Conservation (phyloP, 2,329 filamentous ascomycete genomes). For the Pseudocercospora musae region DNA sequence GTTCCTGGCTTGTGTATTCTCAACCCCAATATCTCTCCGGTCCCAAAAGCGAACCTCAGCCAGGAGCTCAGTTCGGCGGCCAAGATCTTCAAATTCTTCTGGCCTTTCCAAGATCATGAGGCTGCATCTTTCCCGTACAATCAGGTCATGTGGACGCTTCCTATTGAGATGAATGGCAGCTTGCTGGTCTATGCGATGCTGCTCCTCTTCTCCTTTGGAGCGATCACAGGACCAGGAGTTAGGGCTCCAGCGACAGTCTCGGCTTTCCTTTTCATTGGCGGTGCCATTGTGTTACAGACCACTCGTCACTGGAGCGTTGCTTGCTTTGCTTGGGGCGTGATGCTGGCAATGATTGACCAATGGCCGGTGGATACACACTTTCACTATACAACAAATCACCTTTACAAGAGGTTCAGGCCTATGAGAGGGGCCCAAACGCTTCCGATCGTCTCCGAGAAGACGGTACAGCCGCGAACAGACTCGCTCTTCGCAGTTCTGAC, state of each 20-base stretch:
- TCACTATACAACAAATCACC: not conserved
- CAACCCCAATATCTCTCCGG: not conserved
- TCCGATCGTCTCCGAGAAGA: not conserved
- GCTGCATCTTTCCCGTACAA: slow-evolving; percentile 14
- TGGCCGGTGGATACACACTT: not conserved
- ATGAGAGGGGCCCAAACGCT: not conserved
- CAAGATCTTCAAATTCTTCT: not conserved
- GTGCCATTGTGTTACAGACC: slow-evolving; percentile 1
- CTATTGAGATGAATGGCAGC: slow-evolving; percentile 1
- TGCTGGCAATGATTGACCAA: slow-evolving; percentile 2
- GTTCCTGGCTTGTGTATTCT: not conserved
- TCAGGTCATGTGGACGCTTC: slow-evolving; percentile 16
- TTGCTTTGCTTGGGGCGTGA: slow-evolving; percentile 1
- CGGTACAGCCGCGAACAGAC: not conserved
- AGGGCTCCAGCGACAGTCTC: slow-evolving; percentile 20
- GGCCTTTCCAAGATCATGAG: slow-evolving; percentile 8
- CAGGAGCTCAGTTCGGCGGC: not conserved
- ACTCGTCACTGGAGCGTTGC: not conserved
- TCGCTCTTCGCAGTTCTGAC: not conserved
- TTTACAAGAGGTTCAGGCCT: not conserved
- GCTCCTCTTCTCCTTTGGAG: slow-evolving; percentile 5
- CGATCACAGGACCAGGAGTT: slow-evolving; percentile 1
- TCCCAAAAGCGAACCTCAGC: not conserved
- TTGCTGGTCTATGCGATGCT: slow-evolving; percentile 10
- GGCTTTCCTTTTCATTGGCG: not conserved